These are phyloP conservation scores for Neurospora tetraspora DNA, from an alignment of 495 filamentous ascomycete genomes.

Conservation along the genomic window DNA sequence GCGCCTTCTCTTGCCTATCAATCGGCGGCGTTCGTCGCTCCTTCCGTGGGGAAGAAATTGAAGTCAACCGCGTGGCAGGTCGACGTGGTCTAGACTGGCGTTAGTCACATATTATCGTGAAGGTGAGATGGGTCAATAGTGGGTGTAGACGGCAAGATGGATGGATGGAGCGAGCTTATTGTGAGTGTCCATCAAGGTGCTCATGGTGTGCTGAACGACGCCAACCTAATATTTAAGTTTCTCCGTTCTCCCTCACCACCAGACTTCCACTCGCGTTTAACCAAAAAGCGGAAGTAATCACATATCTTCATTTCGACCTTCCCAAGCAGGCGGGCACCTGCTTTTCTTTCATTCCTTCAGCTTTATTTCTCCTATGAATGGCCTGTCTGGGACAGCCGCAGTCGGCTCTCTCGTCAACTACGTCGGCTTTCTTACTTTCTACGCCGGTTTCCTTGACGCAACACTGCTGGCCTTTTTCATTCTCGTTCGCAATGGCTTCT, in stretches of 20 bases:
- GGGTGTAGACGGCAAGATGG: not conserved
- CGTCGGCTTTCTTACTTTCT: slow-evolving; percentile 6
- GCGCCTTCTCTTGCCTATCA: not conserved
- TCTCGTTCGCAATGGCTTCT: not conserved
- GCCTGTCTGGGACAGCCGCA: not conserved
- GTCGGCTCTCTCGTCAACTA: not conserved
- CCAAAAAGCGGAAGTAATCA: not conserved
- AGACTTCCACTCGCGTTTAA: not conserved
- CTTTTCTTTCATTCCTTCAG: not conserved
- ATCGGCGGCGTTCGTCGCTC: not conserved
- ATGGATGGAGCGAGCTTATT: not conserved
- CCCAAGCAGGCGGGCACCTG: not conserved
- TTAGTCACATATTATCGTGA: not conserved
- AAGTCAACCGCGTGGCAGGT: not conserved
- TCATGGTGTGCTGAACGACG: not conserved
- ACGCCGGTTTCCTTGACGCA: slow-evolving; percentile 2
- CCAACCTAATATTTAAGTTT: not conserved
- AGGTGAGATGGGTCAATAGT: not conserved
- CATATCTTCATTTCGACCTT: not conserved
- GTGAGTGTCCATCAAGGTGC: not conserved
- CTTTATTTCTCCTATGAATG: not conserved
- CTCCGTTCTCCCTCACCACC: not conserved
- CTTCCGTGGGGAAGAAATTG: not conserved
- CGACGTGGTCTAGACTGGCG: not conserved
- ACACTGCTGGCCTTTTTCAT: slow-evolving; percentile 7